Evolutionary conservation across 768 basidiomycete genomes (phyloP).

Genomic region (Boletus sp.): DNA sequence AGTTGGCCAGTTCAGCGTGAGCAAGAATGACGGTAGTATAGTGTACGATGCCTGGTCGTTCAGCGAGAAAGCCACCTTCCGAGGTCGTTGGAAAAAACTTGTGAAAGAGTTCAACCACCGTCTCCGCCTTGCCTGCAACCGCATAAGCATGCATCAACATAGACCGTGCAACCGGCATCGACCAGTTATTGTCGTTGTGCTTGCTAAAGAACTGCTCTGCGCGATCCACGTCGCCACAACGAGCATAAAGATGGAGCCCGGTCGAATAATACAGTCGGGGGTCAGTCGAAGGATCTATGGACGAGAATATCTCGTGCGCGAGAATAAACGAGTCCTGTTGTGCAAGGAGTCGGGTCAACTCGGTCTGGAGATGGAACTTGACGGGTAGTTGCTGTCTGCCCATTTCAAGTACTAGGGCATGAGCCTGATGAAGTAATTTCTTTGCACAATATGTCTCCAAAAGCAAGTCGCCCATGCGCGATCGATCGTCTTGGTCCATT

Average conservation of each 20-base stretch:
- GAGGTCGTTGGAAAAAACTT: constrained; percentile 46
- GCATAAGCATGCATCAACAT: constrained; percentile 58
- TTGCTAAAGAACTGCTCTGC: constrained; percentile 43
- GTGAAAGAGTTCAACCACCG: constrained; percentile 50
- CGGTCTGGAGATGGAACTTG: constrained; percentile 28
- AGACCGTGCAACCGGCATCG: constrained; percentile 31
- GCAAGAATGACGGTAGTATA: constrained; percentile 58
- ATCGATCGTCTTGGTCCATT: constrained; percentile 28
- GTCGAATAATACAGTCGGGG: constrained; percentile 32
- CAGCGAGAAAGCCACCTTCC: constrained; percentile 26
- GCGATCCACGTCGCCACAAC: constrained; percentile 45
- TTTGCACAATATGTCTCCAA: constrained; percentile 37
- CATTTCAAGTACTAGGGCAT: constrained; percentile 42
- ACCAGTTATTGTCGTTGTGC: constrained; percentile 32
- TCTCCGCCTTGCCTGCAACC: constrained; percentile 37
- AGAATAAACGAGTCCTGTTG: constrained; percentile 35
- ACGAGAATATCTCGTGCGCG: constrained; percentile 44
- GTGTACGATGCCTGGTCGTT: constrained; percentile 45
- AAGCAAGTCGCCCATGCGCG: constrained; percentile 38
- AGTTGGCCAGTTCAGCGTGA: constrained; percentile 44
- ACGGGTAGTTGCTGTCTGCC: constrained; percentile 33
- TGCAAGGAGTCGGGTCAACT: constrained; percentile 43
- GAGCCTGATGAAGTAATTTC: constrained; percentile 35
- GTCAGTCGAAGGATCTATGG: constrained; percentile 24
- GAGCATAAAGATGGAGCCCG: constrained; percentile 52